Conservation (phyloP, 2,329 filamentous ascomycete species). For the Trichoderma sp. region DNA sequence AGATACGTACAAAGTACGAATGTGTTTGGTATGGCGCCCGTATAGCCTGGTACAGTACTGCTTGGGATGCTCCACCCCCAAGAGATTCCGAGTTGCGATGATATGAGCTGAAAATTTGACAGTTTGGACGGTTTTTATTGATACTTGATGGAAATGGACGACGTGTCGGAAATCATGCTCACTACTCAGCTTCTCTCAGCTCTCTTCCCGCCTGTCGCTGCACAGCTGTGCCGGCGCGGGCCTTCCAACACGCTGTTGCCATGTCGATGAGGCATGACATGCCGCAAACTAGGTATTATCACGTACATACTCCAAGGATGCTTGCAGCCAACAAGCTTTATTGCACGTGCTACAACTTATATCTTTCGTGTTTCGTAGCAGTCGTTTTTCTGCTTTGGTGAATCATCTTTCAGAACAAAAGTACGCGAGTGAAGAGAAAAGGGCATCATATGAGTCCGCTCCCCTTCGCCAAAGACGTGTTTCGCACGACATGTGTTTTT, state of each 20-base stretch:
- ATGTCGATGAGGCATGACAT: constrained; percentile 16
- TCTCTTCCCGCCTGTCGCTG: constrained; percentile 4
- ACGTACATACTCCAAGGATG: background rate
- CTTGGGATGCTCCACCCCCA: constrained; percentile 10
- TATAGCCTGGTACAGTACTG: background rate
- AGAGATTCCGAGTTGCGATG: background rate
- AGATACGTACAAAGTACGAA: constrained; percentile 7
- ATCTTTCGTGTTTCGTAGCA: background rate
- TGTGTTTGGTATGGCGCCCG: background rate
- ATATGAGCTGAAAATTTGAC: constrained; percentile 8
- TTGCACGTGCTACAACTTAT: constrained; percentile 18
- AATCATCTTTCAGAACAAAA: background rate
- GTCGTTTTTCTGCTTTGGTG: background rate
- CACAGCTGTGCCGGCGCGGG: background rate
- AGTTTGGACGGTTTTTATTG: background rate
- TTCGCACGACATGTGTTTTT: background rate
- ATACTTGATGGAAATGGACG: background rate
- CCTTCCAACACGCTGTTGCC: constrained; percentile 10
- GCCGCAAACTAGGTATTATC: background rate
- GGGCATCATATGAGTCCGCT: background rate
- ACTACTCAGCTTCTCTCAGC: constrained; percentile 7
- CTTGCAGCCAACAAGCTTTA: background rate
- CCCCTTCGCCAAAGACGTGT: background rate
- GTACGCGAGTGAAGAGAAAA: background rate
- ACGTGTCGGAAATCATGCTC: constrained; percentile 14